Base-by-base conservation (phyloP, 768 basidiomycete genomes). In the Pleurotus giganteus region DNA sequence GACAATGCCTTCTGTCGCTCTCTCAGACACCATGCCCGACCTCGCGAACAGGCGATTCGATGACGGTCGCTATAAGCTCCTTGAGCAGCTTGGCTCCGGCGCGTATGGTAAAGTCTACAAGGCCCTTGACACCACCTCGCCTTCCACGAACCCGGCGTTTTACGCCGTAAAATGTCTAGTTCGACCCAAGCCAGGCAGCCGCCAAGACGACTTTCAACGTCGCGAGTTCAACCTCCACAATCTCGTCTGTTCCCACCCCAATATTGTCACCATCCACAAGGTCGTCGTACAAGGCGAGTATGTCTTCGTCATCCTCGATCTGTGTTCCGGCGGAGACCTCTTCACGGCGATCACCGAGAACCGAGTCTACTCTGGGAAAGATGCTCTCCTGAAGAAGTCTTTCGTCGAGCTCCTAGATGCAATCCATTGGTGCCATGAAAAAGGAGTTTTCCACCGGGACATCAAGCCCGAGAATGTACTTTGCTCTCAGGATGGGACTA, bases 391-490 rank as follows among this genome's bases (percentile, higher is more conserved):
- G 73, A 86, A 80, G 65, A 65, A 69, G 27, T 79, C 84, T 32
- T 93, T 91, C 68, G 58, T 89, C n/a, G 86, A 93, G 63, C 81
- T 95, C 47, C 71, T 94, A 49, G 88, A 91, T 59, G 88, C 88
- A 1, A 81, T 94, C 39, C 77, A 86, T 46, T 78, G 86, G 65
- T 91, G 88, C 63, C 91, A 94, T 62, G 66, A 72, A 37, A 74
- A 75, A 37, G 81, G 84, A 8, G 82, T 94, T 58, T 91, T 80
- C 64, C 93, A 94, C 69, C 87, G 91, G 23, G 91, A 94, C 63
- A 79, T 95, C 63, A 94, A 94, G 68, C 91, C 91, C 0, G 92
- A 93, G 66, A 91, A 87, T 66, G 76, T 92, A 24, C 71, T 94
- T 32, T 84, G 82, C 63, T 78, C 66, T 57, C 70, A 67, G 63